Percentiles rank a stretch among this genome's conserved stretches.
Conservation (phyloP, 2,329 filamentous ascomycete species). For the Pseudocercospora fijiensis region DNA sequence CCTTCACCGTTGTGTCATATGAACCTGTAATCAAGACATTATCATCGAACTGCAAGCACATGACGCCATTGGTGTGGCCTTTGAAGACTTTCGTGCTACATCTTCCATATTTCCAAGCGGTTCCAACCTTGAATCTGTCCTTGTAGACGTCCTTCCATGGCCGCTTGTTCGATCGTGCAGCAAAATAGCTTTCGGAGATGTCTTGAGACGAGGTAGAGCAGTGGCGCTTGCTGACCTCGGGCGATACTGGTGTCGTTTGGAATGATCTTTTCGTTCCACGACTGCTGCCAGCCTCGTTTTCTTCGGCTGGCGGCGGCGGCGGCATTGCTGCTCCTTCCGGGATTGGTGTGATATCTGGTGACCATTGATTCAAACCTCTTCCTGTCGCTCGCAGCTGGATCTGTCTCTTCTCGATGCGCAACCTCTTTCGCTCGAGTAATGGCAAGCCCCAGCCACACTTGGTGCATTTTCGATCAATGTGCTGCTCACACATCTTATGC, state of each 20-base stretch:
- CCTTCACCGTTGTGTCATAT: slow-evolving; percentile 91
- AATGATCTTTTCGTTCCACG: slow-evolving; percentile 25
- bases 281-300: slow-evolving; percentile 5
- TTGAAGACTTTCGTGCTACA: slow-evolving; percentile 81
- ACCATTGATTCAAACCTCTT: slow-evolving; percentile 56
- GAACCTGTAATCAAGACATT: slow-evolving; percentile 90
- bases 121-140: slow-evolving; percentile 91
- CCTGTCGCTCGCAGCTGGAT: slow-evolving; percentile 69
- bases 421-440: slow-evolving; percentile 79
- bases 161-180: slow-evolving; percentile 49
- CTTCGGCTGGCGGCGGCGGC: slow-evolving; percentile 9
- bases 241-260: slow-evolving; percentile 24
- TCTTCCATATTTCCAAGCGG: slow-evolving; percentile 94
- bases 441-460: slow-evolving; percentile 96
- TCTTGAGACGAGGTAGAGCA: slow-evolving; percentile 27
- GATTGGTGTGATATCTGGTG: slow-evolving; percentile 52
- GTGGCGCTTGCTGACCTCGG: slow-evolving; percentile 32
- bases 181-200: slow-evolving; percentile 48
- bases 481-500: slow-evolving; percentile 97
- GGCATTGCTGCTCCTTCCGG: slow-evolving; percentile 37
- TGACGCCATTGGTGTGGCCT: slow-evolving; percentile 85
- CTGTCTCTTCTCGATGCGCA: slow-evolving; percentile 83
- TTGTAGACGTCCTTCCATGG: slow-evolving; percentile 98
- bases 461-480: slow-evolving; percentile 88
- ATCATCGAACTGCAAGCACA: slow-evolving; percentile 78